Evolutionary conservation across 495 filamentous ascomycete genomes (phyloP).

Genomic region (Xylaria sp.): DNA sequence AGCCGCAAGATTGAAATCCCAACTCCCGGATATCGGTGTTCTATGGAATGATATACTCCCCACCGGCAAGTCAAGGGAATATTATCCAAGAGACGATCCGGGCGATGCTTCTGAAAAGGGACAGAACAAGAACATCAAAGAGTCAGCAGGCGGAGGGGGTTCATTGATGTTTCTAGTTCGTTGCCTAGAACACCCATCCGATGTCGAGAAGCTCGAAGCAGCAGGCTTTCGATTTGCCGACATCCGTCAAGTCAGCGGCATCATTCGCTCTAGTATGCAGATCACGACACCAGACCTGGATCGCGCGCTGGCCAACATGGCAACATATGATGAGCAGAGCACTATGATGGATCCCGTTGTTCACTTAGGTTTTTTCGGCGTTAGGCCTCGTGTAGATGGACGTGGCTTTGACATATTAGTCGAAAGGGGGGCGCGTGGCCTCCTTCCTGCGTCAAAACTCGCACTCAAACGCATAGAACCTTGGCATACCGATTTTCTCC

Average conservation of each 20-base stretch:
- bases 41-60: conserved; percentile 80
- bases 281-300: conserved; percentile 63
- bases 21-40: conserved; percentile 69
- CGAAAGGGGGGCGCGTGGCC: conserved; percentile 65
- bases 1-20: conserved; percentile 67
- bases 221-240: conserved; percentile 80
- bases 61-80: conserved; percentile 54
- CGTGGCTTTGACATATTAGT: conserved; percentile 80
- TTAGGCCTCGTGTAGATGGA: conserved; percentile 68
- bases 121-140: conserved; percentile 22
- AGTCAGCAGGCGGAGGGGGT: conserved; percentile 63
- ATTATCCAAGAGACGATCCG: conserved; percentile 19
- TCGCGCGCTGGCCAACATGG: conserved; percentile 66
- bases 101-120: conserved; percentile 21
- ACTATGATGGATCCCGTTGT: conserved; percentile 68
- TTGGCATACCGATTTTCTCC: conserved; percentile 65
- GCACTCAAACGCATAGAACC: conserved; percentile 61
- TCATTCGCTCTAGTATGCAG: conserved; percentile 74
- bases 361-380: conserved; percentile 76
- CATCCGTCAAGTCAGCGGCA: conserved; percentile 69
- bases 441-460: conserved; percentile 71
- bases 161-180: conserved; percentile 85
- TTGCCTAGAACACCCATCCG: conserved; percentile 59
- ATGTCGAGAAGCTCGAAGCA: conserved; percentile 67
- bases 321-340: conserved; percentile 57